A percentile compares a stretch with the other conserved stretches of the same genome.
These are phyloP conservation scores for Phytophthora sojae DNA, from an alignment of 352 stramenopile genomes.

Conservation along the genomic window DNA sequence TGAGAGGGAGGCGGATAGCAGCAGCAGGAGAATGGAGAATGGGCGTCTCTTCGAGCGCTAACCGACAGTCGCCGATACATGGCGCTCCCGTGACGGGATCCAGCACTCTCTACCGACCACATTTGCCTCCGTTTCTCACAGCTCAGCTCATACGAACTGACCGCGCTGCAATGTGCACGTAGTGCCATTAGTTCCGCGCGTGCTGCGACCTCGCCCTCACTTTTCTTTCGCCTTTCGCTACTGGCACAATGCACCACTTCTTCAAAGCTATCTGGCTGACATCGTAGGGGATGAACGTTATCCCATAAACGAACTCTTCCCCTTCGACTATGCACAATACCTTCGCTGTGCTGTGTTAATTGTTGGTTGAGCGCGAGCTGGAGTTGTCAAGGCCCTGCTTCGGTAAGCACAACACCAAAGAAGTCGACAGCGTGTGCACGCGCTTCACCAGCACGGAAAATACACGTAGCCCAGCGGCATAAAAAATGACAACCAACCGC, in stretches of 20 bases:
- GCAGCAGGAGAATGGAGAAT: conserved; percentile 3
- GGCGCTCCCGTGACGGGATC: conserved; percentile 12
- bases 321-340: background rate
- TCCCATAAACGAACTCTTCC: background rate
- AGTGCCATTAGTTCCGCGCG: conserved; percentile 2
- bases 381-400: background rate
- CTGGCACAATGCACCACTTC: background rate
- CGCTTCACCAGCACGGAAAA: background rate
- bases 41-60: conserved; percentile 23
- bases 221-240: conserved; percentile 19
- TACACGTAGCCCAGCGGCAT: background rate
- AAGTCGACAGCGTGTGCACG: background rate
- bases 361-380: background rate
- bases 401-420: background rate
- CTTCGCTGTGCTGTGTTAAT: background rate
- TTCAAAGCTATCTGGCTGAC: background rate
- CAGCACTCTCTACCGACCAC: conserved; percentile 18
- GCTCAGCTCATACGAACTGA: conserved; percentile 4
- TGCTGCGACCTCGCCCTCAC: conserved; percentile 10
- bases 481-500: conserved; percentile 21
- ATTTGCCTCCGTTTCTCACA: conserved; percentile 8
- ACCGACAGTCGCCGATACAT: conserved; percentile 22
- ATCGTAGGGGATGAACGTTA: background rate
- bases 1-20: background rate
- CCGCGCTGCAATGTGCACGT: background rate